These are phyloP conservation scores for Pestalotiopsis sp. DNA, from an alignment of 2,329 filamentous ascomycete genomes.

Conservation along the genomic window DNA sequence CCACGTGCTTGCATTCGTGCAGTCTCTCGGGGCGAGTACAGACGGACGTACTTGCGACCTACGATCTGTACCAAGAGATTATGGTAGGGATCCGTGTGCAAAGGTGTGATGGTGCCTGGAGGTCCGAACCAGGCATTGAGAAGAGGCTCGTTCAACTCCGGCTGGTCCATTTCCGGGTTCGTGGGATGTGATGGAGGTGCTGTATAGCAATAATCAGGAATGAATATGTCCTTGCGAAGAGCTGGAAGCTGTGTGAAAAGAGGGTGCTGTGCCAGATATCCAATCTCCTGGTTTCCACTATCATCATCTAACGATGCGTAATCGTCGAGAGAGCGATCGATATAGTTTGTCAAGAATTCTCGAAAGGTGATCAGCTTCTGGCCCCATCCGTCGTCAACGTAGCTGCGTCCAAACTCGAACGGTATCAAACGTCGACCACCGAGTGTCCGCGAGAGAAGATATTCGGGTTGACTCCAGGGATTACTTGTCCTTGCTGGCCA, in stretches of 20 bases:
- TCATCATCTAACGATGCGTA: constrained; percentile 3
- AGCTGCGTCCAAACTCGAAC: constrained; percentile 83
- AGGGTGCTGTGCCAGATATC: constrained; percentile 91
- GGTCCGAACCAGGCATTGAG: constrained; percentile 96
- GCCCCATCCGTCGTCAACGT: constrained; percentile 83
- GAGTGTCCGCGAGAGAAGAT: constrained; percentile 76
- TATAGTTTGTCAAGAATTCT: constrained; percentile 67
- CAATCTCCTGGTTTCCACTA: constrained; percentile 42
- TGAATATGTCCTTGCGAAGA: constrained; percentile 72
- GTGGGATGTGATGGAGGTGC: constrained; percentile 60
- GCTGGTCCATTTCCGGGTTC: constrained; percentile 36
- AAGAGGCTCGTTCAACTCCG: constrained; percentile 60
- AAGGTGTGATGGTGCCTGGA: constrained; percentile 81
- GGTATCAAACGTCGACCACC: constrained; percentile 80
- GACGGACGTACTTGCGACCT: constrained; percentile 86
- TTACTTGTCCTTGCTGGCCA: constrained; percentile 77
- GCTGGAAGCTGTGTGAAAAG: constrained; percentile 81
- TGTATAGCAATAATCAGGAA: constrained; percentile 86
- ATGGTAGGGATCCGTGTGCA: constrained; percentile 93
- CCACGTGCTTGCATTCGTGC: constrained; percentile 62
- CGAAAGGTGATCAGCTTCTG: constrained; percentile 78
- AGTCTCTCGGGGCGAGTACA: constrained; percentile 74
- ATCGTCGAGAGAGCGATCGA: no score
- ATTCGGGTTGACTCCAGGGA: constrained; percentile 73
- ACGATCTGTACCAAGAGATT: constrained; percentile 91